Base-by-base conservation (phyloP, 116 monocot genomes). In the Cymodocea nodosa region DNA sequence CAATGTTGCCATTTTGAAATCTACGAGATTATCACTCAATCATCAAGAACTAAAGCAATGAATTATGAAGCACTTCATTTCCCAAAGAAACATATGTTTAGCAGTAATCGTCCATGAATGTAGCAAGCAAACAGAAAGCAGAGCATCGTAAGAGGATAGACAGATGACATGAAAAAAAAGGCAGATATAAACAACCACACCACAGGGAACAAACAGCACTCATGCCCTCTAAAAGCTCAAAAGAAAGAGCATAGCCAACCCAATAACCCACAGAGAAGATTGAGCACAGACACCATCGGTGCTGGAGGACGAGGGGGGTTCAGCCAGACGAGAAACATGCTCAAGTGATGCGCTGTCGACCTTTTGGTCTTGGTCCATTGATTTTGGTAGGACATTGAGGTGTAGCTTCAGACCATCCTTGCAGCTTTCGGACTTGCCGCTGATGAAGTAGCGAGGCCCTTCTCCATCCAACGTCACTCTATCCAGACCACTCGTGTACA, bases 331-430 rank as follows among this genome's bases (percentile, higher is more conserved):
- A 34, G 35, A 44, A 44, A 44, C 44, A 44, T 12, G 1, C 44
- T 44, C 2, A 14, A 23, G 17, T 15, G 35, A 13, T 35, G 14
- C 4, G 11, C 17, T 36, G 60, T 36, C 35, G 14, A 36, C 35
- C 35, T 17, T 30, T 0, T 60, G 36, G 60, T 60, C 16, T 60
- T 36, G 60, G 16, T 5, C 55, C 19, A 22, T 35, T 36, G 30
- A 34, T 24, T 15, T 52, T 16, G 68, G 68, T 22, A 4, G 56
- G 40, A 83, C 83, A 0, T 79, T 61, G 44, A 79, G 70, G 19
- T 74, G 74, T 70, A 79, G 64, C 51, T 79, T 83, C 64, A 79
- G 63, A 1, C 83, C 83, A 19, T 71, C 75, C 70, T 57, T 67
- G 79, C 83, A 83, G 39, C 52, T 71, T 22, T 64, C 64, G 14